These are phyloP conservation scores for Sphagnum contortum DNA, from an alignment of 225 moss, liverwort and hornwort genomes.

Conservation along the genomic window DNA sequence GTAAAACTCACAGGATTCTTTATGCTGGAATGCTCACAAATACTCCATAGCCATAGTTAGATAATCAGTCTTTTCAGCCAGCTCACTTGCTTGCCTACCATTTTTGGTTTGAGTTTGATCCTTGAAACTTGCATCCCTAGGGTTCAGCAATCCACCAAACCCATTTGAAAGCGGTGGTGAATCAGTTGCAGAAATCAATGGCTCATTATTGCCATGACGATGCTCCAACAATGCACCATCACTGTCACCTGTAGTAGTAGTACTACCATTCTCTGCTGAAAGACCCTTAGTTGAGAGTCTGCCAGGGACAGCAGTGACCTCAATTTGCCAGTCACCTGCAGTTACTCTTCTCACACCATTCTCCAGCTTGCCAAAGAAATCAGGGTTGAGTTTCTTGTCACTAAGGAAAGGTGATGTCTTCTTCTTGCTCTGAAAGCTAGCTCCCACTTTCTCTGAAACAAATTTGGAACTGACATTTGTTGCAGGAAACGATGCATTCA, in stretches of 20 bases:
- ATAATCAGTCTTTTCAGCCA: too few relatives aligned
- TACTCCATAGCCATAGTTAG: too few relatives aligned
- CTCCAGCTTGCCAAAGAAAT: conserved; percentile 64
- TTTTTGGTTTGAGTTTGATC: conserved; percentile 6
- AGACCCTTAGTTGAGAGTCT: conserved; percentile 10
- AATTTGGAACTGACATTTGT: conserved; percentile 1
- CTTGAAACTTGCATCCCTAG: conserved; percentile 13
- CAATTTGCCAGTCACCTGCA: conserved; percentile 54
- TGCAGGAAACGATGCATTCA: conserved; percentile 17
- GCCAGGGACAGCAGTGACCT: conserved; percentile 25
- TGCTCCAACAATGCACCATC: conserved; percentile 24
- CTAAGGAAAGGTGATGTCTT: conserved; percentile 21
- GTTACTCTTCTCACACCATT: conserved; percentile 22
- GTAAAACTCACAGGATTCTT: too few relatives aligned
- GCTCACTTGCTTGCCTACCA: neutral
- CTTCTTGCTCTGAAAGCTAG: conserved; percentile 15
- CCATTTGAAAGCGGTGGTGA: conserved; percentile 15
- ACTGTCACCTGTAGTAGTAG: conserved; percentile 2
- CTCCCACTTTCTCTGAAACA: conserved; percentile 25
- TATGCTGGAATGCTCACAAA: too few relatives aligned
- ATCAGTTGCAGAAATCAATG: conserved; percentile 3
- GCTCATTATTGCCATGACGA: conserved; percentile 8
- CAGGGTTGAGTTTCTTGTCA: conserved; percentile 54
- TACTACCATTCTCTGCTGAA: conserved; percentile 13
- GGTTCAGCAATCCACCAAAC: conserved; percentile 10